Percentiles rank a stretch among this genome's conserved stretches.
Evolutionary conservation across 306 rosid genomes (phyloP).

Genomic region (Ceratonia siliqua): DNA sequence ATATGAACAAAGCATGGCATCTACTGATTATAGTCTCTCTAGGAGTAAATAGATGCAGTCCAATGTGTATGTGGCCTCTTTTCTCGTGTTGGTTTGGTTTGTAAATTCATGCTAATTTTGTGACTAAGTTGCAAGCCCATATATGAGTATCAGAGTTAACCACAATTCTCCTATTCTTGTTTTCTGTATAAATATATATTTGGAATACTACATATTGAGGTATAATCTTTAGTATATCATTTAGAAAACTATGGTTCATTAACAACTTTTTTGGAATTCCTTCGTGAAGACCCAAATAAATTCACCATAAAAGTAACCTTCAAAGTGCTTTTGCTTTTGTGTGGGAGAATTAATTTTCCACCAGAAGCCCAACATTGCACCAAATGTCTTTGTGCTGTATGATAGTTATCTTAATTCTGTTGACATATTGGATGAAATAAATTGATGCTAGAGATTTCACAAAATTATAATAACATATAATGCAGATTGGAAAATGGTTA

Average conservation of each 20-base stretch:
- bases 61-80: neutral
- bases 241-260: neutral
- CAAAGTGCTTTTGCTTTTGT: neutral
- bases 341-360: neutral
- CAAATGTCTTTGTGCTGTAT: neutral
- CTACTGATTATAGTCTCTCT: neutral
- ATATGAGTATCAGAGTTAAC: neutral
- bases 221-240: neutral
- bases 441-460: conserved; percentile 7
- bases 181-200: neutral
- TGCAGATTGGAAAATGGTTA: conserved; percentile 21
- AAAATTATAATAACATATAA: conserved; percentile 5
- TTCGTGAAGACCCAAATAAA: neutral
- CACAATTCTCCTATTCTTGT: neutral
- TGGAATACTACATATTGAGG: neutral
- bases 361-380: neutral
- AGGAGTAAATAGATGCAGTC: neutral
- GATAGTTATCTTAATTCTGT: neutral
- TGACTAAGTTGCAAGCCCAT: neutral
- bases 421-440: neutral
- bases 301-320: neutral
- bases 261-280: neutral
- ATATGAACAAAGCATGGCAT: conserved; percentile 2
- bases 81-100: neutral
- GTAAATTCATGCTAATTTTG: neutral